Conservation (phyloP, 176 grass and related monocot species). For the Saccharum officinarum region DNA sequence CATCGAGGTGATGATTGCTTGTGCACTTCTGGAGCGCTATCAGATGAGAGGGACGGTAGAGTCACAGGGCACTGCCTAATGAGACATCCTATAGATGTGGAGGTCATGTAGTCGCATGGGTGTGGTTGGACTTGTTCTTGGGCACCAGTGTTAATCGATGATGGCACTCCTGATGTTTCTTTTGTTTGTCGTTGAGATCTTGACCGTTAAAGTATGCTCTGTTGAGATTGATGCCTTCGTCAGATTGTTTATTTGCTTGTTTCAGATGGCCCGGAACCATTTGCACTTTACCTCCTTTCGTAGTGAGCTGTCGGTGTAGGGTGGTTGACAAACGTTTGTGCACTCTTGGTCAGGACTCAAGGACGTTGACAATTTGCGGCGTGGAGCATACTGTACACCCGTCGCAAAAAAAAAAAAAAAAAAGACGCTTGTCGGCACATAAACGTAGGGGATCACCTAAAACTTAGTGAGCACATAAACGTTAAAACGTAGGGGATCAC, state of each 20-base stretch:
- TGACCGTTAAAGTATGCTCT: neutral
- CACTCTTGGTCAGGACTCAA: neutral
- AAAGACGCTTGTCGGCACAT: no score
- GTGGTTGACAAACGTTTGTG: neutral
- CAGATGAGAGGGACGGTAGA: neutral
- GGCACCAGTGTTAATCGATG: neutral
- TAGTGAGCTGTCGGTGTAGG: neutral
- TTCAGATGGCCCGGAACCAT: neutral
- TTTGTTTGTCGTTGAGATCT: neutral
- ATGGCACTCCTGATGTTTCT: slow-evolving; percentile 13
- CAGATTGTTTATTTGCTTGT: neutral
- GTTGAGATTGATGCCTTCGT: neutral
- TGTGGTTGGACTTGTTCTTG: neutral
- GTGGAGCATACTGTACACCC: neutral
- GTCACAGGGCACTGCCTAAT: neutral
- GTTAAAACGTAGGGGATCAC: no score
- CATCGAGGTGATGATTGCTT: neutral
- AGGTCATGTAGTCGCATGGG: neutral
- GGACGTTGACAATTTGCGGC: no score
- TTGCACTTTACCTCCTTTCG: neutral
- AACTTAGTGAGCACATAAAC: no score
- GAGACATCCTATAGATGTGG: neutral
- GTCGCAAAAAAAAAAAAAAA: neutral
- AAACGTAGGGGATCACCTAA: no score
- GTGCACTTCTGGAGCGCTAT: neutral